Conservation (phyloP, 2,329 filamentous ascomycete species). For the Falciphora oryzae region DNA sequence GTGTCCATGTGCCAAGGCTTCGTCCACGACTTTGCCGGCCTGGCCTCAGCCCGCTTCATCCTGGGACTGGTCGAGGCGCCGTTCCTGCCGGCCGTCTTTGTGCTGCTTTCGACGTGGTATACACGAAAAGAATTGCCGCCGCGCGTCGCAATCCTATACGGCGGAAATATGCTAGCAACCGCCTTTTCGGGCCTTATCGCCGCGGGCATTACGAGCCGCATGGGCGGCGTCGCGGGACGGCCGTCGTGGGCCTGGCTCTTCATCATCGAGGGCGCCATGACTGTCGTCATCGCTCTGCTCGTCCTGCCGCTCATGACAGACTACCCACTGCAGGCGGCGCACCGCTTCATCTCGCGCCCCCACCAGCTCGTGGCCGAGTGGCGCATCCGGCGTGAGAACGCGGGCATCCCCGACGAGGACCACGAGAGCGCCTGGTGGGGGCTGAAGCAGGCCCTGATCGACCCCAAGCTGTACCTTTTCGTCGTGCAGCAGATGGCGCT, state of each 20-base stretch:
- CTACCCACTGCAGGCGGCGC: conserved; percentile 41
- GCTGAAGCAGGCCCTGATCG: conserved; percentile 16
- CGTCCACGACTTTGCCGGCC: conserved; percentile 46
- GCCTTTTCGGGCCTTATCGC: conserved; percentile 64
- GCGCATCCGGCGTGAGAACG: conserved; percentile 22
- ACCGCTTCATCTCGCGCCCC: conserved; percentile 6
- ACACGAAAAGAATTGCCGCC: conserved; percentile 61
- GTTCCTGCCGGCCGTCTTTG: conserved; percentile 18
- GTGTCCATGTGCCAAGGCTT: conserved; percentile 53
- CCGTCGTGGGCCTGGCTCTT: conserved; percentile 63
- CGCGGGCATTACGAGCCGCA: conserved; percentile 59
- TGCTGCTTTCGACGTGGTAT: conserved; percentile 55
- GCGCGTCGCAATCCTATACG: conserved; percentile 61
- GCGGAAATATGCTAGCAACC: conserved; percentile 62
- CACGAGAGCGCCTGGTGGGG: conserved; percentile 15
- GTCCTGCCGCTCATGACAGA: conserved; percentile 60
- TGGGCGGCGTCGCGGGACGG: conserved; percentile 52
- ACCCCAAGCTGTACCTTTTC: conserved; percentile 22
- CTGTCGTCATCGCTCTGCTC: conserved; percentile 51
- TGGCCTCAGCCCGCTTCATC: conserved; percentile 54
- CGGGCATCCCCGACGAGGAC: conserved; percentile 20
- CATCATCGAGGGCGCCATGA: conserved; percentile 64
- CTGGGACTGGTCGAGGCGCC: conserved; percentile 54
- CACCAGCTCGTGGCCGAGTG: conserved; percentile 22
- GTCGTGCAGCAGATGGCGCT: conserved; percentile 14